A percentile compares a stretch with the other conserved stretches of the same genome.
Evolutionary conservation across 208 protist genomes (phyloP).

Genomic region (Crithidia acanthocephali): DNA sequence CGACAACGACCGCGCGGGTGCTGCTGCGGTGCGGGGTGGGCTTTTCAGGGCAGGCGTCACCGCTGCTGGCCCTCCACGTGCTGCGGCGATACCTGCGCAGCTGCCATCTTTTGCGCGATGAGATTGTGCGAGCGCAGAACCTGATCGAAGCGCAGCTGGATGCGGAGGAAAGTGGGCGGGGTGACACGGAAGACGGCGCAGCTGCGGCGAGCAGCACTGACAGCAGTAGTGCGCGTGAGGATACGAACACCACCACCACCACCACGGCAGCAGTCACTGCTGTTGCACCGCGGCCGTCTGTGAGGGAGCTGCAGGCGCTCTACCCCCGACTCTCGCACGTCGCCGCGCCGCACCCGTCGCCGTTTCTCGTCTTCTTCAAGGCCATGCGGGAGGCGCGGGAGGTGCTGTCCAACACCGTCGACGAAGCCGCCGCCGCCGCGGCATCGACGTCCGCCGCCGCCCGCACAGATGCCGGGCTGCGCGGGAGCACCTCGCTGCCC

Average conservation of each 20-base stretch:
- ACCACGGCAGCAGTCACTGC: background rate
- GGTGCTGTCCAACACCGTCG: constrained; percentile 40
- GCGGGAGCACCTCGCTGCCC: constrained; percentile 39
- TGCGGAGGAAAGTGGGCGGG: background rate
- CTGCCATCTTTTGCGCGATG: constrained; percentile 50
- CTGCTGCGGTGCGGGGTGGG: constrained; percentile 73
- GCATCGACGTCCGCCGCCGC: background rate
- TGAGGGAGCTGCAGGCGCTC: background rate
- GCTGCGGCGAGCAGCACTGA: background rate
- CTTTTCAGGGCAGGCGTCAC: constrained; percentile 65
- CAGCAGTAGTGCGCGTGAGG: background rate
- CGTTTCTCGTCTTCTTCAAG: constrained; percentile 83
- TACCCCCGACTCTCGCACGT: constrained; percentile 24
- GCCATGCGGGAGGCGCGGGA: constrained; percentile 74
- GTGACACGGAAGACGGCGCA: background rate
- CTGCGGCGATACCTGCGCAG: constrained; percentile 71
- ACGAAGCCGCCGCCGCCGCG: constrained; percentile 12
- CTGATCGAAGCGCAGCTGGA: constrained; percentile 31
- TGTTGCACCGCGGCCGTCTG: background rate
- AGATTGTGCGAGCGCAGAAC: constrained; percentile 33
- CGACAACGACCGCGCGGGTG: constrained; percentile 51
- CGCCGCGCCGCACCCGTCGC: constrained; percentile 57
- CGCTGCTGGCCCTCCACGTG: constrained; percentile 73
- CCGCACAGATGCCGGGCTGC: constrained; percentile 1
- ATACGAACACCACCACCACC: background rate